These are phyloP conservation scores for Pseudocercospora cruenta DNA, from an alignment of 2,329 filamentous ascomycete genomes.

Conservation along the genomic window DNA sequence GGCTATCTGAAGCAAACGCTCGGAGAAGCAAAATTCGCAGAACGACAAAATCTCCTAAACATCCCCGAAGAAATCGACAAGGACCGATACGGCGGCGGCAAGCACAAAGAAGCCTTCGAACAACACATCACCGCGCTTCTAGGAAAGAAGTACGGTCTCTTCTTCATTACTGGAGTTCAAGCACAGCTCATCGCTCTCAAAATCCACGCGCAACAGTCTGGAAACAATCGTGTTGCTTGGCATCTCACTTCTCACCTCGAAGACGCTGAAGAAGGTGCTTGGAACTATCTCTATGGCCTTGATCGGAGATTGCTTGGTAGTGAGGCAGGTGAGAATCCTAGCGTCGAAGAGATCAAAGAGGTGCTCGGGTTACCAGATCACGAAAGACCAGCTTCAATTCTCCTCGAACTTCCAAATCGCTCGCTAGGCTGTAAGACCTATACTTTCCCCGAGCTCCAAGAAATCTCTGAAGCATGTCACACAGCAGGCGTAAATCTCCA, in stretches of 20 bases:
- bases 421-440: constrained; percentile 30
- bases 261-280: constrained; percentile 22
- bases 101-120: constrained; percentile 28
- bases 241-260: constrained; percentile 31
- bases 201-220: constrained; percentile 17
- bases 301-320: constrained; percentile 21
- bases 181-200: constrained; percentile 30
- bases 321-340: constrained; percentile 16
- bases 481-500: constrained; percentile 25
- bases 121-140: constrained; percentile 27
- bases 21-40: constrained; percentile 20
- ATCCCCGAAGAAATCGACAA: constrained; percentile 22
- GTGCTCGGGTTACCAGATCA: constrained; percentile 13
- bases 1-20: constrained; percentile 22
- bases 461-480: constrained; percentile 25
- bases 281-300: constrained; percentile 24
- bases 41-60: constrained; percentile 17
- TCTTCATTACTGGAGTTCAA: constrained; percentile 33
- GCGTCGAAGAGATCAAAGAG: constrained; percentile 24
- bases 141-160: constrained; percentile 29
- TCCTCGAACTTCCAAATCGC: constrained; percentile 32
- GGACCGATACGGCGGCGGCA: constrained; percentile 28
- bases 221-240: constrained; percentile 24
- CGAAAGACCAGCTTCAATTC: constrained; percentile 24
- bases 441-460: constrained; percentile 23